These are phyloP conservation scores for Astrocystis sublimbata DNA, from an alignment of 495 filamentous ascomycete species.

Conservation along the genomic window DNA sequence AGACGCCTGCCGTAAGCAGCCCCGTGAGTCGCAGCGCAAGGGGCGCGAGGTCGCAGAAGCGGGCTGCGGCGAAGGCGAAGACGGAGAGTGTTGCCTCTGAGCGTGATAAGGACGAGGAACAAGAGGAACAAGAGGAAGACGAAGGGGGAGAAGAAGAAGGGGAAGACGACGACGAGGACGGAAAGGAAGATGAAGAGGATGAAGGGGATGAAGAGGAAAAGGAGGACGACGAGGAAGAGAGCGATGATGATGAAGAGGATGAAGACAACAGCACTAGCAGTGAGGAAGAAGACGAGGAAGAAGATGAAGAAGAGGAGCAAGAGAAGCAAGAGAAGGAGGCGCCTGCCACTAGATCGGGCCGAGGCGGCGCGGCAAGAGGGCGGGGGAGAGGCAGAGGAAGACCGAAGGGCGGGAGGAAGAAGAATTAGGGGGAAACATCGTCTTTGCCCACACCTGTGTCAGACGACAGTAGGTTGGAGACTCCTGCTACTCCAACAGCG, in stretches of 20 bases:
- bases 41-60: slow-evolving; percentile 40
- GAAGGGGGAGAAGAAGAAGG: slow-evolving; percentile 27
- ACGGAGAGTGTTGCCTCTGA: slow-evolving; percentile 27
- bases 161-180: slow-evolving; percentile 18
- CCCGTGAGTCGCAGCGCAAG: slow-evolving; percentile 40
- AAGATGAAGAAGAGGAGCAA: slow-evolving; percentile 26
- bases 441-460: no score
- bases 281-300: slow-evolving; percentile 19
- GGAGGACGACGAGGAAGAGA: slow-evolving; percentile 34
- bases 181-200: slow-evolving; percentile 22
- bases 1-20: slow-evolving; percentile 35
- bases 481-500: no score
- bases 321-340: slow-evolving; percentile 23
- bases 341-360: slow-evolving; percentile 19
- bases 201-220: slow-evolving; percentile 27
- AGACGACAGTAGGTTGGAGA: no score
- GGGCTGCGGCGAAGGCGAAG: slow-evolving; percentile 41
- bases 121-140: slow-evolving; percentile 34
- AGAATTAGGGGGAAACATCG: no score
- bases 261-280: slow-evolving; percentile 21
- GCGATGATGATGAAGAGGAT: slow-evolving; percentile 29
- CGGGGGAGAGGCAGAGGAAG: slow-evolving; percentile 28
- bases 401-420: slow-evolving; percentile 30
- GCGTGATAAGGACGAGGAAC: slow-evolving; percentile 27
- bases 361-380: slow-evolving; percentile 20